Conservation (phyloP, 331 rosid genomes). For the Quercus phellos region DNA sequence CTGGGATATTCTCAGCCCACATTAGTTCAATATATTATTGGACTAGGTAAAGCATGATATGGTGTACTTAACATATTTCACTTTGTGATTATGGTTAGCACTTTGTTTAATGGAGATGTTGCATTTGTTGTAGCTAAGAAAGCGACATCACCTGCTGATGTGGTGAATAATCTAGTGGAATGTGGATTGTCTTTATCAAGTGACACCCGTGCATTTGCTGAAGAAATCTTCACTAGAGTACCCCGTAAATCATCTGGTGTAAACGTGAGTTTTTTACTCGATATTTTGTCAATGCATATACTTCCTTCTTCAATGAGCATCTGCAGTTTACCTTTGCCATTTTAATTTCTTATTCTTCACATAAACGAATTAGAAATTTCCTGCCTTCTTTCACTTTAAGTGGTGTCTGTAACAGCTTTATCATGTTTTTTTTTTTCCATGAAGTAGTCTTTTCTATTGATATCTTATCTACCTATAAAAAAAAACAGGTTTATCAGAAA, state of each 20-base stretch:
- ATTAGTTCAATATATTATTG: constrained; percentile 73
- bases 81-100: background rate
- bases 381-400: constrained; percentile 5
- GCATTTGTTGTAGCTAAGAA: constrained; percentile 60
- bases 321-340: constrained; percentile 8
- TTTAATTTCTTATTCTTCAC: background rate
- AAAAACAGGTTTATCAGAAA: constrained; percentile 61
- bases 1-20: constrained; percentile 79
- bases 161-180: constrained; percentile 55
- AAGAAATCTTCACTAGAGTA: constrained; percentile 61
- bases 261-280: constrained; percentile 46
- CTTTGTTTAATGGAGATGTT: background rate
- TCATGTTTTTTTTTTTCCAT: constrained; percentile 13
- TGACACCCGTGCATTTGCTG: constrained; percentile 62
- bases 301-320: background rate
- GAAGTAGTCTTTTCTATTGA: no score
- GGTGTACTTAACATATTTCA: background rate
- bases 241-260: constrained; percentile 52
- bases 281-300: constrained; percentile 3
- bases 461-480: no score
- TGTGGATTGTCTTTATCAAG: constrained; percentile 45
- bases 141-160: constrained; percentile 69
- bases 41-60: constrained; percentile 44
- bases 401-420: constrained; percentile 50
- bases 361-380: background rate